Base-by-base conservation (phyloP, 2,329 filamentous ascomycete genomes). In the Aspergillus floridensis region DNA sequence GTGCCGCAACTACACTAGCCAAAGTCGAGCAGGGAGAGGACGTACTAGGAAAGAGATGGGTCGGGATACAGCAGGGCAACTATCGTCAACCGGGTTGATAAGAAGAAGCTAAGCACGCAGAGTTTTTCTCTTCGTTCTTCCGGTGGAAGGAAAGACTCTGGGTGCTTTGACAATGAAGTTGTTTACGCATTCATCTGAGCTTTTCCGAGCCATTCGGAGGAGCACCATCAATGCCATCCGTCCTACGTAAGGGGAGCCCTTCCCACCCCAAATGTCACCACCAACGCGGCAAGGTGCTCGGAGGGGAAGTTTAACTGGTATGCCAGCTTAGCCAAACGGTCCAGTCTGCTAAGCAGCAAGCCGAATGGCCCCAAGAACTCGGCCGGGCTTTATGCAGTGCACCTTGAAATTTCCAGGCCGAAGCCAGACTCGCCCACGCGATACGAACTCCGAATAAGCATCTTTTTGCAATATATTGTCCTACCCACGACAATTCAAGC, bases 1-100 rank as follows among this genome's bases (percentile, higher is more conserved):
- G 26, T 44, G 51, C 51, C 41, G 51, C 51, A 44, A 6, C 26
- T 53, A 41, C 51, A 24, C 51, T 53, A 53, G 32, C 50, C 29
- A n/a, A 35, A 41, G 10, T 38, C 19, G 41, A 53, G 21, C 32
- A 44, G 50, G 31, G 12, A 8, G 12, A 35, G 11, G 16, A 35
- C 32, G 11, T 12, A 35, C 11, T 10, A 16, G 14, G 14, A 16
- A 19, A 44, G 38, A 44, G 38, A 7, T 14, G 38, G 38, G n/a
- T 44, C 38, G 38, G 38, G 38, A 16, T 19, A 44, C 38, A 44
- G 16, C 38, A 44, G 38, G 38, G 38, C 38, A 44, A 44, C 38
- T 5, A 16, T 35, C 32, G 32, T 16, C 38, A 19, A 44, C 38
- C 38, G 38, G n/a, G 16, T 44, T 44, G 38, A 44, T 44, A 44